These are phyloP conservation scores for Cyberlindnera misumaiensis DNA, from an alignment of 805 yeast genomes.

Conservation along the genomic window DNA sequence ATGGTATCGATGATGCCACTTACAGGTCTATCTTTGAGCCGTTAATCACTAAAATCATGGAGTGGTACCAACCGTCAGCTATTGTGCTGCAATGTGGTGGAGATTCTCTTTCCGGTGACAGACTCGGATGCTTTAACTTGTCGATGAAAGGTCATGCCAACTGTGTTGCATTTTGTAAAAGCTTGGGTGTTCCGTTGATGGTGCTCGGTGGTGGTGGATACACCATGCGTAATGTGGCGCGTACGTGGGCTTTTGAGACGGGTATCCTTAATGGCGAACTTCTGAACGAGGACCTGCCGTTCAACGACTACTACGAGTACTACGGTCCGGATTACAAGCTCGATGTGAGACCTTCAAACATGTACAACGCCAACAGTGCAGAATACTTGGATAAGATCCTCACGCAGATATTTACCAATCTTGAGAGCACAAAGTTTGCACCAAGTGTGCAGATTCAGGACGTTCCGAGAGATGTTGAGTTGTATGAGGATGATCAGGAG, in stretches of 20 bases:
- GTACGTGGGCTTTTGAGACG: slow-evolving; percentile 93
- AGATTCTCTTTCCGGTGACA: slow-evolving; percentile 92
- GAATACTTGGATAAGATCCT: slow-evolving; percentile 84
- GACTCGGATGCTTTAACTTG: slow-evolving; percentile 91
- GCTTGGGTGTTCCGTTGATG: slow-evolving; percentile 83
- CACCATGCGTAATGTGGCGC: slow-evolving; percentile 93
- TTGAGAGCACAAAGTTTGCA: slow-evolving; percentile 88
- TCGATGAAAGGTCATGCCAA: slow-evolving; percentile 95
- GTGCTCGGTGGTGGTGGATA: slow-evolving; percentile 98
- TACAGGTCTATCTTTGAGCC: slow-evolving; percentile 85
- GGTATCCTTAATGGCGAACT: slow-evolving; percentile 78
- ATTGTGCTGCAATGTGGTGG: slow-evolving; percentile 99
- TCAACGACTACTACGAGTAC: slow-evolving; percentile 93
- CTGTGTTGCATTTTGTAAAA: slow-evolving; percentile 82
- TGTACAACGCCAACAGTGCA: slow-evolving; percentile 93
- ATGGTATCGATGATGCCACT: slow-evolving; percentile 86
- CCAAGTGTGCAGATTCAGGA: slow-evolving; percentile 94
- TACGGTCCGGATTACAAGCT: slow-evolving; percentile 95
- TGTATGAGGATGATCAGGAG: slow-evolving; percentile 80
- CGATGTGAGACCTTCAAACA: slow-evolving; percentile 91
- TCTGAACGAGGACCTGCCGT: slow-evolving; percentile 57
- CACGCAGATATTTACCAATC: slow-evolving; percentile 65
- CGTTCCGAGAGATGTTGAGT: slow-evolving; percentile 86
- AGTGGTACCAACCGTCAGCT: slow-evolving; percentile 91
- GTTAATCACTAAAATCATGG: slow-evolving; percentile 65